phyloP scores from a whole-genome alignment of 139 green algal species.

The Limnomonas spitsbergensis region DNA sequence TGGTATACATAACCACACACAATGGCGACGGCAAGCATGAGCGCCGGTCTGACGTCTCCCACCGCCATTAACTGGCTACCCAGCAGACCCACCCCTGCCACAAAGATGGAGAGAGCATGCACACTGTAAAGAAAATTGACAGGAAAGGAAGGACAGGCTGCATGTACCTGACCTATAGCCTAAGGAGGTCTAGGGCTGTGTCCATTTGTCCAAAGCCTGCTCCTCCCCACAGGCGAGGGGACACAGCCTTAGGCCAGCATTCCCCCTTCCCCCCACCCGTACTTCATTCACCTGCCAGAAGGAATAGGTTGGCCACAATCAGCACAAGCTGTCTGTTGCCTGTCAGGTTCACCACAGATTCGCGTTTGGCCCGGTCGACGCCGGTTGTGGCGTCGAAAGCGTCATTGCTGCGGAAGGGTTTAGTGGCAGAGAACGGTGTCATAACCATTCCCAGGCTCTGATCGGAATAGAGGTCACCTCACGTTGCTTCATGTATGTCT shows the following conservation, averaged over 20 bases:
- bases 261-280: no score
- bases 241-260: no score
- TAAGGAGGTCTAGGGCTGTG: background rate
- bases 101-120: no score
- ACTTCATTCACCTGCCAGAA: no score
- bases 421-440: background rate
- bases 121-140: no score
- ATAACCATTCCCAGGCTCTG: background rate
- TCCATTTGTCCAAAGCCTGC: background rate
- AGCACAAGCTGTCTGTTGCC: conserved; percentile 46
- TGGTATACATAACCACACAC: conserved; percentile 94
- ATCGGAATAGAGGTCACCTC: no score
- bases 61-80: conserved; percentile 34
- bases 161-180: background rate
- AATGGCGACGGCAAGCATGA: conserved; percentile 76
- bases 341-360: conserved; percentile 93
- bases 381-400: conserved; percentile 88
- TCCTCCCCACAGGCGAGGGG: no score
- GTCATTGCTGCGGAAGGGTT: conserved; percentile 80
- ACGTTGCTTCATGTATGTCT: no score
- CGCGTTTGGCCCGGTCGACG: conserved; percentile 86
- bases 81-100: conserved; percentile 53
- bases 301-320: conserved; percentile 21
- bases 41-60: conserved; percentile 24
- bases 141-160: conserved; percentile 47